Percentiles rank a stretch among this genome's conserved stretches.
phyloP scores from a whole-genome alignment of 148 eudicot genomes.

The Linanthus parryae region DNA sequence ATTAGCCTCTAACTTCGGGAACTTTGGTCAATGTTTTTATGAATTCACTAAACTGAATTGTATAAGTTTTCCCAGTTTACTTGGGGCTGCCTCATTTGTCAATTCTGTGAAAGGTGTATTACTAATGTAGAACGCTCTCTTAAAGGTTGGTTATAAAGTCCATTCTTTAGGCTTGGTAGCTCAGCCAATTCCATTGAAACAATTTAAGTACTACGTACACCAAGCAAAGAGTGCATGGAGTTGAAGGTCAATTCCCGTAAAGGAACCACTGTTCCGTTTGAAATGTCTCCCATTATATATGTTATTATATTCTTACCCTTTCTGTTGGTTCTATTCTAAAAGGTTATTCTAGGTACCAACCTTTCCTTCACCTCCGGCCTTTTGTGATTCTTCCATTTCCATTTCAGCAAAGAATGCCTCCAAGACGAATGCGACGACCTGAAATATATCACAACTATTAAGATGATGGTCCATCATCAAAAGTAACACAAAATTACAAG shows the following conservation, averaged over 20 bases:
- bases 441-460: constrained; percentile 31
- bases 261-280: not conserved
- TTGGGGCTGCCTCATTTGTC: no score
- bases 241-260: not conserved
- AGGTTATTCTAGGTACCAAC: constrained; percentile 27
- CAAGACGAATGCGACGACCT: constrained; percentile 92
- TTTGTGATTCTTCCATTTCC: constrained; percentile 67
- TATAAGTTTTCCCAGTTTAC: no score
- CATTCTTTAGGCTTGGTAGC: not conserved
- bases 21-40: no score
- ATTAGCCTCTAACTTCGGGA: no score
- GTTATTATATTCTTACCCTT: not conserved
- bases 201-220: not conserved
- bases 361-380: constrained; percentile 24
- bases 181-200: not conserved
- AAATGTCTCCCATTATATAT: not conserved
- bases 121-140: no score
- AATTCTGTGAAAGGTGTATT: no score
- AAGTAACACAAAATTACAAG: no score
- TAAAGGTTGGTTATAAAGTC: not conserved
- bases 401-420: constrained; percentile 96
- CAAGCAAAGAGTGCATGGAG: constrained; percentile 1
- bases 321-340: not conserved
- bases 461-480: not conserved
- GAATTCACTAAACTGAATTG: no score